Evolutionary conservation across 306 rosid genomes (phyloP), one percentile per base, ranked within the genome.

Genomic region (Glycine latifolia): DNA sequence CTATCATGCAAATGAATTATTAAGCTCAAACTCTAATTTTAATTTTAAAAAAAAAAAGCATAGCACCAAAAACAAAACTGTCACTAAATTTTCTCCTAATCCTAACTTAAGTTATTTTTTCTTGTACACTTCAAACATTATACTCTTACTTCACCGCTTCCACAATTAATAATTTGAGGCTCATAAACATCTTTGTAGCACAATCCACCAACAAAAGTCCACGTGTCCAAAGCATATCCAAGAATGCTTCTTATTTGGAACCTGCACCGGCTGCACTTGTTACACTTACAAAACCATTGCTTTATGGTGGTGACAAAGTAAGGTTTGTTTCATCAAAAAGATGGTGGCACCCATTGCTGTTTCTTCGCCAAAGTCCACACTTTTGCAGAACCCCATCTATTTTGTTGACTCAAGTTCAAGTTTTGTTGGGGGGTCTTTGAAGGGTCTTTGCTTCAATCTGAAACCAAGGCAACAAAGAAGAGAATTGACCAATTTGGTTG

Each of bases 171-270:
- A 90, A 83, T 84, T 58, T 73, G 47, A 81, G 85, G 87, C 76
- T 56, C 63, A 48, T 3, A 55, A 50, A 67, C 78, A 16, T 78
- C 88, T 89, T 78, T 14, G 80, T 67, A 59, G 79, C 77, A 85
- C 70, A 82, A 76, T 71, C 89, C 78, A 82, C 72, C 78, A 67
- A 62, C 13, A 39, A 53, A 10, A 85, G 33, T 84, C 94, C 96
- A 95, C 98, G 97, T 92, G 98, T 92, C 94, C 56, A 33, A 89
- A 85, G 31, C 83, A 77, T 8, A 76, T 10, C 99, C 97, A 67
- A 70, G 65, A 73, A 72, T 87, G 70, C 41, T 81, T 56, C 72
- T 69, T 67, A 14, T 70, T 58, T 44, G 73, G 66, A 48, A 33
- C 26, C 37, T 2, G 31, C 31, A 26, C 31, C 31, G 31, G 31